phyloP scores from a whole-genome alignment of 352 stramenopile species.

The Phytophthora agathidicida region DNA sequence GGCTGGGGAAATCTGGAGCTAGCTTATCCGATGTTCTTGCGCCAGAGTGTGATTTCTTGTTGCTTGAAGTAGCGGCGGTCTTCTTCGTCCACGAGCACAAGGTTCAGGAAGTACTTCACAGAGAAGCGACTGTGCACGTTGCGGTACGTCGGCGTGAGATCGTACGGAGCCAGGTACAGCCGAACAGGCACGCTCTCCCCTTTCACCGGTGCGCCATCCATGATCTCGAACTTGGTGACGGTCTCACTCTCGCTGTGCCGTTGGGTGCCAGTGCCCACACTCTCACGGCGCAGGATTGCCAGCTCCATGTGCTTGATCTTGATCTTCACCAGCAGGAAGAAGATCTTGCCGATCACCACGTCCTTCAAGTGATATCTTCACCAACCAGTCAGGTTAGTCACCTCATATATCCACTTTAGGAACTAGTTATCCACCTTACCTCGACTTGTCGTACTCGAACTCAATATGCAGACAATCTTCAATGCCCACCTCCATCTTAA shows the following conservation, averaged over 20 bases:
- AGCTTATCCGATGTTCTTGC: slow-evolving; percentile 55
- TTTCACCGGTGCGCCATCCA: slow-evolving; percentile 98
- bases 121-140: slow-evolving; percentile 93
- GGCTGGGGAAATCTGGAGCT: slow-evolving; percentile 3
- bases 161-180: slow-evolving; percentile 92
- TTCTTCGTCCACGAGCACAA: slow-evolving; percentile 99
- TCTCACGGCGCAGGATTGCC: slow-evolving; percentile 96
- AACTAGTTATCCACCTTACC: slow-evolving; percentile 64
- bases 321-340: slow-evolving; percentile 98
- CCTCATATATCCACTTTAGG: background rate
- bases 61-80: slow-evolving; percentile 99
- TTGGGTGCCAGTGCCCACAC: slow-evolving; percentile 78
- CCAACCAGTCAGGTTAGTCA: background rate
- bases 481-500: slow-evolving; percentile 99
- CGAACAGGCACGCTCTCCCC: slow-evolving; percentile 97
- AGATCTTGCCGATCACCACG: slow-evolving; percentile 97
- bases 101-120: slow-evolving; percentile 97
- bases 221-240: slow-evolving; percentile 98
- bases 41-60: slow-evolving; percentile 98
- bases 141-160: slow-evolving; percentile 91
- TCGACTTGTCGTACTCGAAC: slow-evolving; percentile 98
- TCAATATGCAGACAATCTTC: slow-evolving; percentile 99
- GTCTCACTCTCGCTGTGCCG: slow-evolving; percentile 96
- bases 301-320: slow-evolving; percentile 99
- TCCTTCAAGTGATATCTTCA: slow-evolving; percentile 93